phyloP scores from a whole-genome alignment of 2,329 filamentous ascomycete species.

The Hortaea sp. region DNA sequence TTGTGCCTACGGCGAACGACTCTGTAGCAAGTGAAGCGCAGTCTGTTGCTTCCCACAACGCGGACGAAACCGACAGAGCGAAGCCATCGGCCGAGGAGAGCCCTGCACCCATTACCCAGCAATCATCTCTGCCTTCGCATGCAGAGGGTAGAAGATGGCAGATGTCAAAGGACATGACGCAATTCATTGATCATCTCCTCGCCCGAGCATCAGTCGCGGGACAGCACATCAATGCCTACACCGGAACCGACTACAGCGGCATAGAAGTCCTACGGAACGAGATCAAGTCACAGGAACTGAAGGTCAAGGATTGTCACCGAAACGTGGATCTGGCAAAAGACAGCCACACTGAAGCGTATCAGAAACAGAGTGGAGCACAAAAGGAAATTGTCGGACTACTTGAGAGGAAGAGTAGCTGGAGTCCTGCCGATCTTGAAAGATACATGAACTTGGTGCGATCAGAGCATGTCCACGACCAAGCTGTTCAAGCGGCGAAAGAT shows the following conservation, averaged over 20 bases:
- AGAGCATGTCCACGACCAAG: constrained; percentile 87
- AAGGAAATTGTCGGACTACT: constrained; percentile 91
- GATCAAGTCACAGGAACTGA: constrained; percentile 57
- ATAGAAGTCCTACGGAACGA: constrained; percentile 77
- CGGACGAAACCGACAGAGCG: no score
- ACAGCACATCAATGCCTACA: constrained; percentile 84
- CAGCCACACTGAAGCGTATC: constrained; percentile 72
- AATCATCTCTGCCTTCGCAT: constrained; percentile 36
- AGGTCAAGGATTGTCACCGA: constrained; percentile 49
- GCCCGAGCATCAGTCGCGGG: constrained; percentile 75
- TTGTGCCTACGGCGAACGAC: not conserved
- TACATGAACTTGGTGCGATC: constrained; percentile 88
- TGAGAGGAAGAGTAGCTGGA: constrained; percentile 90
- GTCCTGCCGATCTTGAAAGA: constrained; percentile 74
- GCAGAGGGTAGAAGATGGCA: constrained; percentile 45
- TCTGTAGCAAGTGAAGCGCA: no score
- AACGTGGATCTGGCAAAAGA: constrained; percentile 62
- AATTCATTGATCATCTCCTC: constrained; percentile 82
- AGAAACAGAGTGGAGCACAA: constrained; percentile 76
- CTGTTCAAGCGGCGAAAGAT: constrained; percentile 62
- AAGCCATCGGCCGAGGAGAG: not conserved
- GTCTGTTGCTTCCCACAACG: no score
- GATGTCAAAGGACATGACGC: constrained; percentile 51
- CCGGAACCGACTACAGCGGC: constrained; percentile 71
- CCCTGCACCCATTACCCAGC: not conserved